phyloP scores from a whole-genome alignment of 352 stramenopile genomes.

The Phytophthora pluvialis region DNA sequence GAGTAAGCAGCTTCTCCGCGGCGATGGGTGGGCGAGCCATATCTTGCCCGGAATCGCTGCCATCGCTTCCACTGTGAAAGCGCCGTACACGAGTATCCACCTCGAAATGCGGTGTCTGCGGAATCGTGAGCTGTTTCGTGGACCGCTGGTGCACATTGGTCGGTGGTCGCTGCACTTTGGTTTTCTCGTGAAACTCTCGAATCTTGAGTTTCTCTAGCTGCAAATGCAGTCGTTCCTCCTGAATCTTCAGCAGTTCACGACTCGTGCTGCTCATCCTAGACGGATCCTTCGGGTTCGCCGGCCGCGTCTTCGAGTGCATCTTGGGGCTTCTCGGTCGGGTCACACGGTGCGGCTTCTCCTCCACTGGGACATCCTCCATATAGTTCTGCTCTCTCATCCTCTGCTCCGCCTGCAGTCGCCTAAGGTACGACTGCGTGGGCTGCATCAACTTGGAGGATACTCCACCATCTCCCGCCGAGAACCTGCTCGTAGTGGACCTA shows the following conservation, averaged over 20 bases:
- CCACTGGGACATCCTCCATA: conserved; percentile 45
- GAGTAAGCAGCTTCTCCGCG: conserved; percentile 46
- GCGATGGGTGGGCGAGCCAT: conserved; percentile 32
- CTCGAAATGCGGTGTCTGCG: conserved; percentile 68
- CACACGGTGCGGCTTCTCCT: conserved; percentile 56
- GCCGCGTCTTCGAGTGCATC: conserved; percentile 46
- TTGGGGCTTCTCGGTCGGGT: conserved; percentile 63
- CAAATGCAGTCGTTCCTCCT: conserved; percentile 68
- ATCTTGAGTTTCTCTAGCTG: conserved; percentile 79
- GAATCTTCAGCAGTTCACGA: conserved; percentile 77
- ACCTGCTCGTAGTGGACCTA: conserved; percentile 13
- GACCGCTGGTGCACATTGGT: conserved; percentile 78
- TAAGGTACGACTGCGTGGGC: conserved; percentile 70
- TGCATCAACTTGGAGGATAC: conserved; percentile 65
- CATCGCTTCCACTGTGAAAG: conserved; percentile 32
- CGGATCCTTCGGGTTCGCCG: conserved; percentile 47
- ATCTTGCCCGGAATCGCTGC: conserved; percentile 30
- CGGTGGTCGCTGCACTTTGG: conserved; percentile 66
- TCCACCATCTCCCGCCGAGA: conserved; percentile 15
- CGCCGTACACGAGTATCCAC: conserved; percentile 64
- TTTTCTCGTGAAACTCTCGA: conserved; percentile 79
- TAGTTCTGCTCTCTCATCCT: conserved; percentile 53
- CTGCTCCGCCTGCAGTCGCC: conserved; percentile 67
- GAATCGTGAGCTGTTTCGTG: conserved; percentile 83
- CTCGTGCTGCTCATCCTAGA: conserved; percentile 79